Percentiles rank a stretch among this genome's conserved stretches.
phyloP scores from a whole-genome alignment of 164 flowering plant species.

The Amborella trichopoda region DNA sequence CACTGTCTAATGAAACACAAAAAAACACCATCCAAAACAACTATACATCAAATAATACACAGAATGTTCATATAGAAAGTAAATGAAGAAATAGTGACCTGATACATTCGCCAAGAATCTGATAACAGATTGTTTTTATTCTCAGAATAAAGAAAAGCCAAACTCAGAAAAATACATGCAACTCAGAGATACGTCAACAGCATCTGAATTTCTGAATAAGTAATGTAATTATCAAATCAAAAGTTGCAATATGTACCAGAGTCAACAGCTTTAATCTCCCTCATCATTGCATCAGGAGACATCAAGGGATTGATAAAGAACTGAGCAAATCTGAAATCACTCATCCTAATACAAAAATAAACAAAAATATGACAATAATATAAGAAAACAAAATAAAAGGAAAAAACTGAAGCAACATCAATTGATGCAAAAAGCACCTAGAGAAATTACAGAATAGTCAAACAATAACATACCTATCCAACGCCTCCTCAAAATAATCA shows the following conservation, averaged over 20 bases:
- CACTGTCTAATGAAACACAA: no score
- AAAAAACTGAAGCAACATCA: slow-evolving; percentile 1
- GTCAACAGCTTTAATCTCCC: slow-evolving; percentile 97
- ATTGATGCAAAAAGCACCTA: background rate
- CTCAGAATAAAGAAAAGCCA: slow-evolving; percentile 32
- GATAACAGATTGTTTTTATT: slow-evolving; percentile 80
- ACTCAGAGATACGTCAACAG: background rate
- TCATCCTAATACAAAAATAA: background rate
- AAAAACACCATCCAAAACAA: no score
- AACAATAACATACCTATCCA: slow-evolving; percentile 56
- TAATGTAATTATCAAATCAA: background rate
- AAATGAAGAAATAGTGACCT: slow-evolving; percentile 47
- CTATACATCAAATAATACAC: no score
- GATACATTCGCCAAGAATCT: slow-evolving; percentile 86
- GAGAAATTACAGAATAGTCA: background rate
- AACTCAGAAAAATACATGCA: background rate
- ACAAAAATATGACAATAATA: background rate
- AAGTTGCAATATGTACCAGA: slow-evolving; percentile 42
- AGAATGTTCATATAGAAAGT: no score
- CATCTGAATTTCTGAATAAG: background rate
- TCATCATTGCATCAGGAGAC: slow-evolving; percentile 89
- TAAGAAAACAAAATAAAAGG: background rate
- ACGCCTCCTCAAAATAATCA: slow-evolving; percentile 75
- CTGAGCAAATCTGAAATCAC: slow-evolving; percentile 36
- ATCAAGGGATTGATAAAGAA: slow-evolving; percentile 89